Base-by-base conservation (phyloP, 441 rosid genomes). In the Pelargonium fulgidum region DNA sequence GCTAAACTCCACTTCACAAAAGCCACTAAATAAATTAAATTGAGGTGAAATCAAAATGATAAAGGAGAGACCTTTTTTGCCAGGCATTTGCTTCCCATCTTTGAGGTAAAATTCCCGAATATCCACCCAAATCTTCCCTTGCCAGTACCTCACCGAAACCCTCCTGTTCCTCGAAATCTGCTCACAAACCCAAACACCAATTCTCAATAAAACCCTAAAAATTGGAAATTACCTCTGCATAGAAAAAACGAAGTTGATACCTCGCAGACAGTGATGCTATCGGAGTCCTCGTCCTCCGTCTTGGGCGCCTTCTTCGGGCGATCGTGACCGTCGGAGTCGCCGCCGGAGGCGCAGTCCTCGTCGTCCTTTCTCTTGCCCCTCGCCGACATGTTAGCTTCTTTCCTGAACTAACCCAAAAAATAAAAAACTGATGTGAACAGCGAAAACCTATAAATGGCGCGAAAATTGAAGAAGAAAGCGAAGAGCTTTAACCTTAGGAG, bases 21-120 rank as follows among this genome's bases (percentile, higher is more conserved):
- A 8, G 41, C 41, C 41, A 36, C 8, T 36, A 36, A 36, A 7
- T 36, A 36, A 36, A 36, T 36, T 4, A 36, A 36, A 4, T 36
- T 36, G 3, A 36, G 41, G 41, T 6, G 1, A 0, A 66, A 36
- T 36, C 14, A 20, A 64, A n/a, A 14, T 39, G 41, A 77, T 4
- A 66, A 17, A 7, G 69, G 39, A 9, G 2, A 36, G 45, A 86
- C 98, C 99, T 79, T 89, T 91, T 72, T 91, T 91, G 47, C 96
- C 96, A 4, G 97, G 96, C 50, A 87, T 71, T 29, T 79, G 82
- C 69, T 89, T 89, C 26, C 96, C 99, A 58, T 91, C 97, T 72
- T 89, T 91, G 79, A 79, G 39, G 72, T 87, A 93, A 70, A 94
- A 91, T 84, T 93, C 99, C 69, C 97, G 96, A 75, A 94, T 89